These are phyloP conservation scores for Artemisia annua DNA, from an alignment of 129 eudicot genomes.

Conservation along the genomic window DNA sequence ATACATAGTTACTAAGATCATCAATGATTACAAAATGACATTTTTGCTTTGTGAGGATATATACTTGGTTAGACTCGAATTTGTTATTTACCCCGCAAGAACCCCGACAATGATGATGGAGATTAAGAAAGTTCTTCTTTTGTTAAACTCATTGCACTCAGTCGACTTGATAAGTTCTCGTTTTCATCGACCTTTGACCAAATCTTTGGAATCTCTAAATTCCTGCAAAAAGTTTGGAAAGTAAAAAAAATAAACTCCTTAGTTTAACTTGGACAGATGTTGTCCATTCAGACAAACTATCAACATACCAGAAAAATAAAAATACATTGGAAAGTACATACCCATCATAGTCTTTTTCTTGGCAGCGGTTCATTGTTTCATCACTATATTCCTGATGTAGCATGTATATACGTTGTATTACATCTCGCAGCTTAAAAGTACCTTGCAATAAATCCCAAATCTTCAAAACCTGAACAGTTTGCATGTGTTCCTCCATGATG, in stretches of 20 bases:
- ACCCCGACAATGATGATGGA: not conserved
- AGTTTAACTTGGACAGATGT: too few species aligned
- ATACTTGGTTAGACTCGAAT: too few species aligned
- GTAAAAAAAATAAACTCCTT: not conserved
- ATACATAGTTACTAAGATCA: too few species aligned
- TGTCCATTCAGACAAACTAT: too few species aligned
- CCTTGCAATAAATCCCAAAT: slow-evolving; percentile 17
- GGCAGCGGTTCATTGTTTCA: slow-evolving; percentile 14
- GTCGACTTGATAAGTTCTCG: not conserved
- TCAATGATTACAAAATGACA: too few species aligned
- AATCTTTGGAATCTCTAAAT: slow-evolving; percentile 28
- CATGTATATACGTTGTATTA: not conserved
- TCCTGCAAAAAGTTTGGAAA: not conserved
- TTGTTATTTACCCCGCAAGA: too few species aligned
- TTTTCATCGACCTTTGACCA: slow-evolving; percentile 15
- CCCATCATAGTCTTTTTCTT: slow-evolving; percentile 14
- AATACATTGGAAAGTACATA: not conserved
- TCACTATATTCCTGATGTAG: slow-evolving; percentile 2
- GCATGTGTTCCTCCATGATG: slow-evolving; percentile 15
- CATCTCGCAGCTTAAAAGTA: not conserved
- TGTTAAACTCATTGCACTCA: slow-evolving; percentile 18
- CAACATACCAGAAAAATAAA: not conserved
- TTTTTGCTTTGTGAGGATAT: too few species aligned
- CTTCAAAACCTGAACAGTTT: slow-evolving; percentile 18
- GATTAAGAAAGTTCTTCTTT: slow-evolving; percentile 23